These are phyloP conservation scores for Camptophora hylomeconis DNA, from an alignment of 2,329 filamentous ascomycete genomes.

Conservation along the genomic window DNA sequence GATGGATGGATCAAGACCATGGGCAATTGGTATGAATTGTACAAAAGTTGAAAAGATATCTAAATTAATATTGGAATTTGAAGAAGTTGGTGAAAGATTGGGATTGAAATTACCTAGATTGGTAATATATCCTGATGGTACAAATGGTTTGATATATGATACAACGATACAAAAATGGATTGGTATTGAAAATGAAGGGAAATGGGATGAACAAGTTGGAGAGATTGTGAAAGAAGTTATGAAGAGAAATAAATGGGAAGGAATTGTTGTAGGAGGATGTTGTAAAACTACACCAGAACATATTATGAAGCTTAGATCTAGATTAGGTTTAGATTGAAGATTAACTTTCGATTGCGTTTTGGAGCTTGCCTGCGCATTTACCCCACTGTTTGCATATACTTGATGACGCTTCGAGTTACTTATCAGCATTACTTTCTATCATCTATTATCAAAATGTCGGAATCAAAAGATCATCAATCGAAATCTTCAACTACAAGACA, in stretches of 20 bases:
- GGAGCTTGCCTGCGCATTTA: no score
- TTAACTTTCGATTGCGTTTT: no score
- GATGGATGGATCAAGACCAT: slow-evolving; percentile 29
- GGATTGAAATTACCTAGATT: slow-evolving; percentile 35
- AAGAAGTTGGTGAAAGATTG: slow-evolving; percentile 26
- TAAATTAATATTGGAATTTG: slow-evolving; percentile 18
- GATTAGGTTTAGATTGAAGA: no score
- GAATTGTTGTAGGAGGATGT: slow-evolving; percentile 32
- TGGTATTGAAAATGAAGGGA: slow-evolving; percentile 6
- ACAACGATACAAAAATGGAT: slow-evolving; percentile 50
- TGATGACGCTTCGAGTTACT: no score
- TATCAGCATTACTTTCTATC: no score
- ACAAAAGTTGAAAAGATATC: slow-evolving; percentile 29
- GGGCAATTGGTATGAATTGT: slow-evolving; percentile 57
- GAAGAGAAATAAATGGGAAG: slow-evolving; percentile 11
- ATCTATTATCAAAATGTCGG: no score
- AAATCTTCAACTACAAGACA: no score
- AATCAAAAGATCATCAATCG: no score
- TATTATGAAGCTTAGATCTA: slow-evolving; percentile 20
- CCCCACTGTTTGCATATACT: no score
- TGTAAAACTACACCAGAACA: slow-evolving; percentile 31
- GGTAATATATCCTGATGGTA: slow-evolving; percentile 57
- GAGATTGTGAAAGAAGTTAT: slow-evolving; percentile 18
- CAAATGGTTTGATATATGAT: slow-evolving; percentile 55
- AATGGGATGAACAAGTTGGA: slow-evolving; percentile 23